phyloP scores from a whole-genome alignment of 2,329 filamentous ascomycete species.

The Talaromyces verruculosus region DNA sequence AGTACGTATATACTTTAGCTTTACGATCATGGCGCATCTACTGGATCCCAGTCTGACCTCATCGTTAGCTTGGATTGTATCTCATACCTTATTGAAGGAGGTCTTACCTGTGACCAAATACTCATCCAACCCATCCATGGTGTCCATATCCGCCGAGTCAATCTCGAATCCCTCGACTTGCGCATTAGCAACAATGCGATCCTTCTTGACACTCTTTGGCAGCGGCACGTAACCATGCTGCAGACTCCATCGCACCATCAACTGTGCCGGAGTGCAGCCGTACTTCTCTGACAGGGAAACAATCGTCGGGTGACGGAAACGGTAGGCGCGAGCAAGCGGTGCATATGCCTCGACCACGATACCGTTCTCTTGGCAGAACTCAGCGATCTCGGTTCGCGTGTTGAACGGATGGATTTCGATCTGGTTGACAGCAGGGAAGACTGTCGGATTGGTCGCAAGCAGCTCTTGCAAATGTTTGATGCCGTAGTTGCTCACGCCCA shows the following conservation, averaged over 20 bases:
- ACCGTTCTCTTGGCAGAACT: slow-evolving; percentile 63
- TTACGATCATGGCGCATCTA: slow-evolving; percentile 22
- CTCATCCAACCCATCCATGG: slow-evolving; percentile 67
- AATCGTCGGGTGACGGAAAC: slow-evolving; percentile 68
- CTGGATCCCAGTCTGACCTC: slow-evolving; percentile 27
- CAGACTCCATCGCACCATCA: slow-evolving; percentile 75
- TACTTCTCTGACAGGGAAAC: slow-evolving; percentile 65
- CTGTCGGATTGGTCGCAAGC: slow-evolving; percentile 60
- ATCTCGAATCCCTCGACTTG: slow-evolving; percentile 58
- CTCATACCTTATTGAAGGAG: not conserved
- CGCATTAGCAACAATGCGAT: slow-evolving; percentile 66
- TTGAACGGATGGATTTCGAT: slow-evolving; percentile 84
- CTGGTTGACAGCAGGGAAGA: slow-evolving; percentile 72
- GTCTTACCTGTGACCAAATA: slow-evolving; percentile 68
- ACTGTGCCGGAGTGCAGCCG: slow-evolving; percentile 67
- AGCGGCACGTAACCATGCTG: slow-evolving; percentile 72
- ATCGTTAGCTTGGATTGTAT: not conserved
- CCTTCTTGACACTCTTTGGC: slow-evolving; percentile 67
- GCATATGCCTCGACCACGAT: slow-evolving; percentile 79
- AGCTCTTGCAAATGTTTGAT: slow-evolving; percentile 72
- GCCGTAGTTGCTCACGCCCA: slow-evolving; percentile 77
- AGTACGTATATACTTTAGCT: not conserved
- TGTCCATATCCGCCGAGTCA: slow-evolving; percentile 60
- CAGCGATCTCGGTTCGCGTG: slow-evolving; percentile 65
- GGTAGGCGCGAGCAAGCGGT: slow-evolving; percentile 68